Conservation (phyloP, 306 rosid genomes). For the Trifolium repens region DNA sequence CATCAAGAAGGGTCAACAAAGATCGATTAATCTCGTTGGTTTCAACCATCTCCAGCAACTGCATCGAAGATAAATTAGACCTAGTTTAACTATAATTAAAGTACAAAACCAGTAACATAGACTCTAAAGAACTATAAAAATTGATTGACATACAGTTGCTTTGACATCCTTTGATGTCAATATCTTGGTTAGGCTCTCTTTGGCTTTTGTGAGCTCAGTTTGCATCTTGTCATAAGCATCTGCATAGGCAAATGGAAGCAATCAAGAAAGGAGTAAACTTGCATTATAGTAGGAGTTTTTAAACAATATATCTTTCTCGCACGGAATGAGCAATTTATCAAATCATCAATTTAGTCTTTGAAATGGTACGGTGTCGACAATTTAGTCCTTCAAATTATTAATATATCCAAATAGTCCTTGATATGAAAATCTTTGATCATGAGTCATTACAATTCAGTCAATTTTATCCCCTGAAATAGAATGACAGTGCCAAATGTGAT, state of each 20-base stretch:
- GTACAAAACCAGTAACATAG: constrained; percentile 2
- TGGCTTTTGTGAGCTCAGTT: constrained; percentile 67
- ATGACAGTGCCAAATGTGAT: too few species aligned
- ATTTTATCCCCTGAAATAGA: too few species aligned
- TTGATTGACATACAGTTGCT: constrained; percentile 70
- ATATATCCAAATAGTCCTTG: background rate
- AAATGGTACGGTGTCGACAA: background rate
- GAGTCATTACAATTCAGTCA: background rate
- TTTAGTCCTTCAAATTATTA: background rate
- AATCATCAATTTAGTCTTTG: background rate
- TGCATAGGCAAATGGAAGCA: constrained; percentile 46
- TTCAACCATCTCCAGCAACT: constrained; percentile 88
- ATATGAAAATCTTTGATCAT: background rate
- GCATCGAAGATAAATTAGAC: constrained; percentile 41
- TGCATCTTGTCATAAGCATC: constrained; percentile 96
- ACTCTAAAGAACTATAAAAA: constrained; percentile 37
- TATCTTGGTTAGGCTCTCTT: constrained; percentile 68
- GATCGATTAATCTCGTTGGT: constrained; percentile 77
- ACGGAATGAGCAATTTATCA: background rate
- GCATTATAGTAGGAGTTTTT: constrained; percentile 15
- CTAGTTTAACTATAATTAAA: background rate
- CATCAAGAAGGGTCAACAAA: constrained; percentile 83
- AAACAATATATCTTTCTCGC: background rate
- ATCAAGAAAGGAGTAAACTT: constrained; percentile 17
- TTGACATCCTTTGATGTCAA: constrained; percentile 85